Base-by-base conservation (phyloP, 139 green algal species). In the Chlamydomonas sp. region DNA sequence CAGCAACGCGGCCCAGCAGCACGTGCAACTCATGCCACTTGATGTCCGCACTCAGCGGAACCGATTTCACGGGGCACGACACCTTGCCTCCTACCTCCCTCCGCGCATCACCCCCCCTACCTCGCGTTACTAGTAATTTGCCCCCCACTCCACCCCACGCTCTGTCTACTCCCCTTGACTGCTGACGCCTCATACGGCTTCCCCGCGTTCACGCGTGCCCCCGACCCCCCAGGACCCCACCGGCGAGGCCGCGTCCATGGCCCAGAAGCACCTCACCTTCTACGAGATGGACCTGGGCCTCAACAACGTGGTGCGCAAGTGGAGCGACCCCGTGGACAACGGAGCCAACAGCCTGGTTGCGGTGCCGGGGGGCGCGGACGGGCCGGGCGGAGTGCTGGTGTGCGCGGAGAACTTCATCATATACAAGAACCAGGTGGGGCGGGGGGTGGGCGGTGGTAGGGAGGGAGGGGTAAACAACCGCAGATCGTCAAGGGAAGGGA, bases 241-340 rank as follows among this genome's bases (percentile, higher is more conserved):
- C 17, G 97, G 97, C 64, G 96, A 98, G 89, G 96, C 96, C 20
- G 97, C 97, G 10, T 89, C 91, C 20, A 93, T 97, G 89, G 98
- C 97, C 3, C 96, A 99, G 92, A 99, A 99, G 94, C 95, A 98
- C 78, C 95, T 99, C 31, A 97, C 95, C 2, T 95, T 98, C 80
- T 99, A 99, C 89, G 98, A 99, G 93, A 95, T 99, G 67, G 98
- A 99, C 92, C 92, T 99, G 89, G 98, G 98, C 0, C 92, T 99
- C 17, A 99, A 99, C 94, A 96, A 99, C 90, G 98, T 99, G 85
- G 92, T 96, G 77, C 94, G 97, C 83, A 99, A 98, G 94, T 97
- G 93, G 91, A 93, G 86, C 77, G 96, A 98, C 88, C 93, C 97
- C 2, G 92, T 99, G 59, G 98, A 99, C 93, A 98, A 99, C 86